Base-by-base conservation (phyloP, 148 eudicot species). In the Persicaria tinctoria region DNA sequence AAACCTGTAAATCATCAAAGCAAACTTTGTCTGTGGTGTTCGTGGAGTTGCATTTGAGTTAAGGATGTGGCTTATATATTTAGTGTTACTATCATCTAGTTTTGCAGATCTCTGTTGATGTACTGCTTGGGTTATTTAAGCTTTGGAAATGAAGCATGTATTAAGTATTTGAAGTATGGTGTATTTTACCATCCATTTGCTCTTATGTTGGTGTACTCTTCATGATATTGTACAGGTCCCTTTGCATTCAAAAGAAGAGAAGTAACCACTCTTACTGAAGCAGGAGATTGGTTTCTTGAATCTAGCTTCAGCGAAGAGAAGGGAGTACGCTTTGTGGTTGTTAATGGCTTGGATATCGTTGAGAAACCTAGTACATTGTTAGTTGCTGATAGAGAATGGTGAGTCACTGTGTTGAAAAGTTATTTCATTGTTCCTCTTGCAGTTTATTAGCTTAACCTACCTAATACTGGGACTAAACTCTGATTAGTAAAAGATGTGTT, bases 311-410 rank as follows among this genome's bases (percentile, higher is more conserved):
- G 91, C 80, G 96, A 91, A 81, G 98, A 86, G 83, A 91, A 94
- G 83, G 86, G 97, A 71, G 90, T 91, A 76, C 94, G 95, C 64
- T 94, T 94, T 88, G 95, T 91, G 47, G 97, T 91, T 59, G 95
- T 91, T 60, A 94, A 91, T 84, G 98, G 98, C 75, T 82, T 91
- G 76, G 82, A 79, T 20, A 90, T 94, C 62, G 82, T 85, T 73
- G 98, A 89, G 50, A 91, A 85, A 74, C 98, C 98, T 73, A 81
- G 81, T 70, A 78, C 53, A 69, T 71, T 91, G 81, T 81, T 78
- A 70, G 69, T 74, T 73, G 87, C 86, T 72, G 93, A 93, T 82
- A 90, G 89, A 60, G 97, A 93, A 78, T 93, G 98, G 98, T 93
- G 90, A 32, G 41, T 32, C 41, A 32, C 41, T 32, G 41, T 32